Conservation (phyloP, 805 yeast genomes). For the Ogataea corticis region DNA sequence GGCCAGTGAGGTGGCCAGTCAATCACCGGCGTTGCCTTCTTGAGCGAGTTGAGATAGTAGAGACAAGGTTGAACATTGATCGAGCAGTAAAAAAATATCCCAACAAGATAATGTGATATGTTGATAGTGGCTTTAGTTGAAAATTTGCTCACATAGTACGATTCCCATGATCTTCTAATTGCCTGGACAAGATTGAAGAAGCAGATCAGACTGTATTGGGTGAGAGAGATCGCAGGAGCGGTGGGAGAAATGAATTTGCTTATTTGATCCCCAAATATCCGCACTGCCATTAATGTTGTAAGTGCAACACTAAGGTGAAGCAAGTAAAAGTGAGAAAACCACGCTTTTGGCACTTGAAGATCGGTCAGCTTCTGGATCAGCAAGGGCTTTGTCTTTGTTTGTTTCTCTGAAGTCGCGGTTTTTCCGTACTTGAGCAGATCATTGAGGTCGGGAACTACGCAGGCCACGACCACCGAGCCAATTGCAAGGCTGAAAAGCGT, state of each 20-base stretch:
- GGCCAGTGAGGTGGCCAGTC: too few relatives aligned
- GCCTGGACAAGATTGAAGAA: constrained; percentile 48
- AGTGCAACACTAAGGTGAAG: constrained; percentile 24
- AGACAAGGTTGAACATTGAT: constrained; percentile 40
- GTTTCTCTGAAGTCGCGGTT: constrained; percentile 27
- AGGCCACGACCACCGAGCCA: constrained; percentile 35
- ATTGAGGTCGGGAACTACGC: constrained; percentile 30
- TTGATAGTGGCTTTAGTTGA: constrained; percentile 55
- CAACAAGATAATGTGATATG: constrained; percentile 65
- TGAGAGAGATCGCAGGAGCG: constrained; percentile 3
- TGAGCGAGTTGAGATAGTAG: constrained; percentile 2
- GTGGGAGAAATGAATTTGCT: neutral
- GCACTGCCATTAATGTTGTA: neutral
- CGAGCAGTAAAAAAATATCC: constrained; percentile 56
- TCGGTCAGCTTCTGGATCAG: neutral
- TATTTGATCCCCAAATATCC: neutral
- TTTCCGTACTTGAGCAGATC: constrained; percentile 48
- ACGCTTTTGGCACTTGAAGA: constrained; percentile 58
- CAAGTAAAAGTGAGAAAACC: constrained; percentile 64
- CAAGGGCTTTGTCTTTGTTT: neutral
- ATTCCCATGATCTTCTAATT: constrained; percentile 55
- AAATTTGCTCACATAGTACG: constrained; percentile 49
- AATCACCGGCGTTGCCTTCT: neutral
- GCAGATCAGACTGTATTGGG: constrained; percentile 8
- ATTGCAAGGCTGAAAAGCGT: constrained; percentile 12